Evolutionary conservation across 495 filamentous ascomycete genomes (phyloP).

Genomic region (Hypoxylon cercidicola): DNA sequence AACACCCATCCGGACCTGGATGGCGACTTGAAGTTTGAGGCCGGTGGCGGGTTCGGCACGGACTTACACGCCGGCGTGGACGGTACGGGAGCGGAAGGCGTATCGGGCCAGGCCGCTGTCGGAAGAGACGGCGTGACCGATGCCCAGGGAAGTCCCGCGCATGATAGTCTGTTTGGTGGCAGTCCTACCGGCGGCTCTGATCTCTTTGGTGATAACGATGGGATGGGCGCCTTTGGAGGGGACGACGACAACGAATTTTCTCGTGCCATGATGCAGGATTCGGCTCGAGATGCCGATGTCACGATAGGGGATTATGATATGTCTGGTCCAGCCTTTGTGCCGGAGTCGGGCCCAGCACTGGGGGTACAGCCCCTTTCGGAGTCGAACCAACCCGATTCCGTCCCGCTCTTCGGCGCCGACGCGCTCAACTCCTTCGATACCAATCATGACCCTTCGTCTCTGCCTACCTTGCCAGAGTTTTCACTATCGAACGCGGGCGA

Average conservation of each 20-base stretch:
- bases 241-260: conserved; percentile 92
- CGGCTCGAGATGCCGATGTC: conserved; percentile 52
- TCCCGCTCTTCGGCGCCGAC: conserved; percentile 25
- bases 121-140: conserved; percentile 47
- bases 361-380: conserved; percentile 30
- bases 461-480: conserved; percentile 36
- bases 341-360: conserved; percentile 30
- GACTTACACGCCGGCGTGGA: conserved; percentile 21
- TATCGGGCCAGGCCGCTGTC: conserved; percentile 35
- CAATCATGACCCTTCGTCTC: conserved; percentile 26
- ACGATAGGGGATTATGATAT: conserved; percentile 46
- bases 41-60: conserved; percentile 17
- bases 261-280: conserved; percentile 73
- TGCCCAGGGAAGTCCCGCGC: conserved; percentile 71
- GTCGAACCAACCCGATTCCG: conserved; percentile 17
- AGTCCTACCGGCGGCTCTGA: conserved; percentile 67
- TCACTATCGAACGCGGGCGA: conserved; percentile 13
- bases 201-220: conserved; percentile 68
- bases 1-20: conserved; percentile 52
- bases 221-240: conserved; percentile 70
- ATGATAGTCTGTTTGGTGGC: conserved; percentile 75
- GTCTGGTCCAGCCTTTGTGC: conserved; percentile 37
- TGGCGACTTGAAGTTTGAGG: conserved; percentile 28
- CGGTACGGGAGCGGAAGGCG: conserved; percentile 38
- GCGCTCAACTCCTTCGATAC: conserved; percentile 28